Percentiles rank a stretch among this genome's conserved stretches.
Conservation (phyloP, 2,329 filamentous ascomycete species). For the Microdochium trichocladiopsis region DNA sequence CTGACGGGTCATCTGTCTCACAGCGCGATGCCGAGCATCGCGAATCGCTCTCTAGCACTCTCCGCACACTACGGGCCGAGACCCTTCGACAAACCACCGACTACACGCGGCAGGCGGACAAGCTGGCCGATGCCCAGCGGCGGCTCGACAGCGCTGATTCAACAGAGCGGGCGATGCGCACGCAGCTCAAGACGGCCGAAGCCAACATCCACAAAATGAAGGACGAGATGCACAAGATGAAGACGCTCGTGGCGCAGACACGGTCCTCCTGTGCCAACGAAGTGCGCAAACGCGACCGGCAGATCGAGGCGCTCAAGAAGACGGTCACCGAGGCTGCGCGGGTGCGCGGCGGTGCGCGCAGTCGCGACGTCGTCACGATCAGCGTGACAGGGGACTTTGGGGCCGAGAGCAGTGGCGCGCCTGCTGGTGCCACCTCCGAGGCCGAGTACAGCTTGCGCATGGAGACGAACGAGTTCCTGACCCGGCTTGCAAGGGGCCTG, state of each 20-base stretch:
- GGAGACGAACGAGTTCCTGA: conserved; percentile 89
- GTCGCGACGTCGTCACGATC: conserved; percentile 48
- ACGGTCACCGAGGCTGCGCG: conserved; percentile 69
- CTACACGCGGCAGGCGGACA: conserved; percentile 50
- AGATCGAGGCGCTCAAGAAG: conserved; percentile 82
- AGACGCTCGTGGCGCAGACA: conserved; percentile 73
- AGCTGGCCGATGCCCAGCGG: conserved; percentile 45
- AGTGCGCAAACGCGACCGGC: conserved; percentile 80
- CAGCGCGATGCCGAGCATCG: conserved; percentile 86
- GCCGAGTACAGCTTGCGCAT: conserved; percentile 64
- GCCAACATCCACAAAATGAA: conserved; percentile 67
- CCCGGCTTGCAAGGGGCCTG: conserved; percentile 71
- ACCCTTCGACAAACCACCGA: conserved; percentile 67
- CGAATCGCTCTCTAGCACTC: conserved; percentile 71
- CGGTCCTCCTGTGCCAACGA: conserved; percentile 85
- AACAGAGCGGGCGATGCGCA: conserved; percentile 61
- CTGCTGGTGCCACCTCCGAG: conserved; percentile 29
- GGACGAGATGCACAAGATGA: conserved; percentile 76
- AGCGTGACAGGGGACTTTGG: conserved; percentile 48
- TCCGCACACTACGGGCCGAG: conserved; percentile 70
- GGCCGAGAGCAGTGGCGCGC: conserved; percentile 14
- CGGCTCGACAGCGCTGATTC: conserved; percentile 55
- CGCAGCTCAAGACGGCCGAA: conserved; percentile 68
- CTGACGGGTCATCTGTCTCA: neutral
- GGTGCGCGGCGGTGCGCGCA: conserved; percentile 49